Evolutionary conservation across 164 flowering plant species (phyloP), one percentile per base, ranked within the genome.

Genomic region (Cinnamomum micranthum): DNA sequence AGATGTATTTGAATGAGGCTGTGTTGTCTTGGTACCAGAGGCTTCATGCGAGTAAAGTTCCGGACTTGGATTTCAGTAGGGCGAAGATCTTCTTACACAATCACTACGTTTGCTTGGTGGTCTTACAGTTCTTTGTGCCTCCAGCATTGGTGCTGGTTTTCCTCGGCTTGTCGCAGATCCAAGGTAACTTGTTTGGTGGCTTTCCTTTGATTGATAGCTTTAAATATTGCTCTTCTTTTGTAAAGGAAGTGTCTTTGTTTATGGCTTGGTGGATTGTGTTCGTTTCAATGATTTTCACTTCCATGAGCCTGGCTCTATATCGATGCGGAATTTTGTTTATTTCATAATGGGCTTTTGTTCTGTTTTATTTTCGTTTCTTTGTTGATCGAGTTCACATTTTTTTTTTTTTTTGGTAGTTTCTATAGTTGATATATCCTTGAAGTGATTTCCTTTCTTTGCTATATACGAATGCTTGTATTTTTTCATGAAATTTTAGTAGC

Each of bases 61-160:
- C 99, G 7, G 99, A 95, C 69, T 87, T 92, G 93, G 98, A 88
- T 50, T 95, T 87, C 73, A 92, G 99, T 71, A 79, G 98, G 79
- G 98, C 98, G 2, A 95, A 95, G 82, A 91, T 95, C 70, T 95
- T 95, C 79, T 87, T 95, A 71, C 97, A 95, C 82, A 93, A 93
- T 77, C 91, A 95, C 81, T 91, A 87, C 79, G 52, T 91, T 24
- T 90, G 97, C 76, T 87, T 93, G 50, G 90, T 78, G 1, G 90
- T 84, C 50, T 58, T 89, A 85, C 99, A 93, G 83, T 89, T 91
- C 74, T 81, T 93, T 52, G 88, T 84, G 2, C 92, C 97, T 0
- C 86, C 94, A 3, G 81, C 82, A 7, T 68, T 91, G 90, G 79
- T 92, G 35, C 90, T 93, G 73, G 79, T 91, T 63, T 89, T 88